Evolutionary conservation across 2,329 filamentous ascomycete species (phyloP), one percentile per base, ranked within the genome.

Genomic region (Pleomassaria siparia): DNA sequence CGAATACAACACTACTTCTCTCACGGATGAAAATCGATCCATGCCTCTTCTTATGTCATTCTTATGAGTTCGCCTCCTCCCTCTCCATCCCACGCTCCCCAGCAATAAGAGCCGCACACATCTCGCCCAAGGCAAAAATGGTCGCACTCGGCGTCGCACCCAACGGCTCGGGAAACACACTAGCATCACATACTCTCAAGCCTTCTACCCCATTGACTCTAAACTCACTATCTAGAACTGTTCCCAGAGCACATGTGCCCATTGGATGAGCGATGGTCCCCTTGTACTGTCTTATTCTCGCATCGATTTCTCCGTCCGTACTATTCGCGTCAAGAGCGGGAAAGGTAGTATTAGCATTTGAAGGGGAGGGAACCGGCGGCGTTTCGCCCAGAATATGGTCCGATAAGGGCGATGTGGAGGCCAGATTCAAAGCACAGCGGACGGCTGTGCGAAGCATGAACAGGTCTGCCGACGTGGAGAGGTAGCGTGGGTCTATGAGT

Each of bases 111-210:
- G 59, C 59, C 13, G 59, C 57, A 49, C 54, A 59, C 45, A 60
- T 24, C 45, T 62, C 57, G 16, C 49, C 59, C 12, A 62, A 22
- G 11, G 56, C 54, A 41, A 58, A 62, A 11, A 62, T 43, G n/a
- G 56, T 52, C 15, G 41, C 47, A 33, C 49, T 52, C 18, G 56
- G 59, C 59, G 60, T 62, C 11, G 50, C 49, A 21, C 49, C 58
- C 13, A 51, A 16, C 16, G 50, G 43, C 25, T 26, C 42, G 12
- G 52, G 49, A 21, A 59, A 48, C 4, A 54, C 42, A 43, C 47
- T 54, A 16, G 54, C 56, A 49, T 56, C 56, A 13, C 44, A 47
- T 9, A 83, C 78, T 1, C 80, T 67, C 33, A 59, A 32, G 8
- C 55, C 50, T 13, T 53, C 15, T 1, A 57, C 46, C 3, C 56